Evolutionary conservation across 176 grass and related monocot genomes (phyloP).

Genomic region (Eragrostis nindensis): DNA sequence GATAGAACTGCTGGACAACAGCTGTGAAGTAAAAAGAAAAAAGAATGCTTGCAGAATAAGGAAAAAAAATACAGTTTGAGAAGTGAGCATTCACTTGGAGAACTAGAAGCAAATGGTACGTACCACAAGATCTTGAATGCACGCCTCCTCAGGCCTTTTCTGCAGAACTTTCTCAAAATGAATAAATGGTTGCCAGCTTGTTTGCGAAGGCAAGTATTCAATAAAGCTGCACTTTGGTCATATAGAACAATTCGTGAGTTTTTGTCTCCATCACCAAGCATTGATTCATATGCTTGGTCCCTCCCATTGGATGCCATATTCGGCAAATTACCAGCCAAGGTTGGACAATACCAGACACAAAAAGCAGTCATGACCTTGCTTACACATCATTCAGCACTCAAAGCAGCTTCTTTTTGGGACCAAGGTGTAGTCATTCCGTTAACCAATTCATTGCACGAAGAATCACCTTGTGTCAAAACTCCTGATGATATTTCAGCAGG

Average conservation of each 20-base stretch:
- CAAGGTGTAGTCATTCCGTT: slow-evolving; percentile 60
- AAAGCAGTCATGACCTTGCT: no score
- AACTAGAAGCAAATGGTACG: slow-evolving; percentile 25
- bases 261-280: slow-evolving; percentile 22
- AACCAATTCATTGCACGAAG: slow-evolving; percentile 58
- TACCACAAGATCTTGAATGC: slow-evolving; percentile 71
- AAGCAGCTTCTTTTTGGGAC: slow-evolving; percentile 54
- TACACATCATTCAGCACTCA: slow-evolving; percentile 46
- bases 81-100: no score
- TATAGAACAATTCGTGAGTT: slow-evolving; percentile 60
- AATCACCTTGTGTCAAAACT: slow-evolving; percentile 51
- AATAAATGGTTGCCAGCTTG: slow-evolving; percentile 64
- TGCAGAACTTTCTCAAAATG: slow-evolving; percentile 77
- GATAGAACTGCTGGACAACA: background rate
- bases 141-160: slow-evolving; percentile 60
- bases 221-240: slow-evolving; percentile 37
- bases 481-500: slow-evolving; percentile 49
- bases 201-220: slow-evolving; percentile 38
- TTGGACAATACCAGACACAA: no score
- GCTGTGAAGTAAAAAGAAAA: background rate
- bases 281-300: slow-evolving; percentile 39
- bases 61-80: slow-evolving; percentile 13
- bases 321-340: slow-evolving; percentile 28
- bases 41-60: slow-evolving; percentile 15
- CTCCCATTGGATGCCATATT: slow-evolving; percentile 23